Conservation (phyloP, 164 flowering plant species). For the Annona squamosa region DNA sequence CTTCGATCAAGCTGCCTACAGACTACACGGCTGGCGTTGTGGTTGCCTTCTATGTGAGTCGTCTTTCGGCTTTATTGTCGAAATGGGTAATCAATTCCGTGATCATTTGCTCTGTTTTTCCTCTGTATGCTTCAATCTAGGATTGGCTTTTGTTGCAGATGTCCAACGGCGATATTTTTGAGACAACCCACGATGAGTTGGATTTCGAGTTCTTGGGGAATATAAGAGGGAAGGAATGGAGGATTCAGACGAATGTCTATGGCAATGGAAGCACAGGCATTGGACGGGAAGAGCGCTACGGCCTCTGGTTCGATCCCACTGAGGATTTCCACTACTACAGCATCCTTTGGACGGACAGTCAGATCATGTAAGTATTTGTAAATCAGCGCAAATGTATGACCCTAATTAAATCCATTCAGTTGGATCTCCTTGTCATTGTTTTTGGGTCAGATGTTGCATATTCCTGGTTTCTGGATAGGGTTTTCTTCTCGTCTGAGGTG, state of each 20-base stretch:
- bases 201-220: slow-evolving; percentile 90
- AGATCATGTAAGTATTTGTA: slow-evolving; percentile 49
- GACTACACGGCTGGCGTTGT: slow-evolving; percentile 95
- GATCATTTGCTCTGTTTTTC: not conserved
- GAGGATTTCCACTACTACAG: slow-evolving; percentile 84
- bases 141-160: slow-evolving; percentile 35
- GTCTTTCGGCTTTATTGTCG: not conserved
- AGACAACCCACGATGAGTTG: slow-evolving; percentile 79
- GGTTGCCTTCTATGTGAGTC: slow-evolving; percentile 89
- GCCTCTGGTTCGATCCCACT: slow-evolving; percentile 95
- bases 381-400: not conserved
- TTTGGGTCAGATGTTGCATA: not conserved
- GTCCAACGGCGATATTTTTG: slow-evolving; percentile 84
- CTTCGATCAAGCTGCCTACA: slow-evolving; percentile 80
- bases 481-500: not conserved
- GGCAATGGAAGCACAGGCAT: slow-evolving; percentile 84
- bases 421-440: not conserved
- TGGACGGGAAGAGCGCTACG: slow-evolving; percentile 89
- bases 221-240: slow-evolving; percentile 78
- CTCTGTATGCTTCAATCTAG: not conserved
- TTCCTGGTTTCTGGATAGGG: not conserved
- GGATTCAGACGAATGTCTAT: slow-evolving; percentile 80
- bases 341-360: slow-evolving; percentile 71
- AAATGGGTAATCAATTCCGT: not conserved
- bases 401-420: not conserved